phyloP scores from a whole-genome alignment of 2,329 filamentous ascomycete genomes.

The Hymenoscyphus fructigenus region DNA sequence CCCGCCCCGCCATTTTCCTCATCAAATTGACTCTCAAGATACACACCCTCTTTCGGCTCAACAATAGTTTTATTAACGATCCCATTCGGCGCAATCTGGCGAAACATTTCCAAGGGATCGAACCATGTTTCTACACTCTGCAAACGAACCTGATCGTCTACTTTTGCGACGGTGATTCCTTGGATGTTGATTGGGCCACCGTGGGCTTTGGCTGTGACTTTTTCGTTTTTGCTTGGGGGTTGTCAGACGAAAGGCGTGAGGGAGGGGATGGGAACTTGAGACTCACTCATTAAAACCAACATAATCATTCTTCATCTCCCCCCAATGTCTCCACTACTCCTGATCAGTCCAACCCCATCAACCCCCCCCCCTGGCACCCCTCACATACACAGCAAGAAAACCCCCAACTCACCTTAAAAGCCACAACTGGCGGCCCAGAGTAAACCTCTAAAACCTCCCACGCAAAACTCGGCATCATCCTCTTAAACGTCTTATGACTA shows the following conservation, averaged over 20 bases:
- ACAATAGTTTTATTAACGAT: conserved; percentile 11
- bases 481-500: conserved; percentile 69
- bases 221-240: conserved; percentile 55
- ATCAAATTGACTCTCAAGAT: not conserved
- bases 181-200: conserved; percentile 61
- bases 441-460: conserved; percentile 72
- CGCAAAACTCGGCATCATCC: conserved; percentile 71
- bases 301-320: conserved; percentile 65
- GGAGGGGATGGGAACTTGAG: not conserved
- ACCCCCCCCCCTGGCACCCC: not conserved
- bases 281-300: conserved; percentile 61
- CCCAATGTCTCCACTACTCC: conserved; percentile 64
- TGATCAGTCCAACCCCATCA: not conserved
- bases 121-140: conserved; percentile 63
- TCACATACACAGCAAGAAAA: no score
- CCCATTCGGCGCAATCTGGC: conserved; percentile 53
- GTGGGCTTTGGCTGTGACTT: conserved; percentile 60
- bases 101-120: conserved; percentile 65
- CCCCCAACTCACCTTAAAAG: conserved; percentile 43
- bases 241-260: conserved; percentile 14
- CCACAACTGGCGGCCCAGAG: conserved; percentile 60
- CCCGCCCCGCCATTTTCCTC: no score
- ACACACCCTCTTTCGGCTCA: not conserved
- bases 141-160: conserved; percentile 60
- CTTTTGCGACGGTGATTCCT: conserved; percentile 60